Evolutionary conservation across 495 filamentous ascomycete genomes (phyloP), one percentile per base, ranked within the genome.

Genomic region (Lasiosphaeriaceae sp.): DNA sequence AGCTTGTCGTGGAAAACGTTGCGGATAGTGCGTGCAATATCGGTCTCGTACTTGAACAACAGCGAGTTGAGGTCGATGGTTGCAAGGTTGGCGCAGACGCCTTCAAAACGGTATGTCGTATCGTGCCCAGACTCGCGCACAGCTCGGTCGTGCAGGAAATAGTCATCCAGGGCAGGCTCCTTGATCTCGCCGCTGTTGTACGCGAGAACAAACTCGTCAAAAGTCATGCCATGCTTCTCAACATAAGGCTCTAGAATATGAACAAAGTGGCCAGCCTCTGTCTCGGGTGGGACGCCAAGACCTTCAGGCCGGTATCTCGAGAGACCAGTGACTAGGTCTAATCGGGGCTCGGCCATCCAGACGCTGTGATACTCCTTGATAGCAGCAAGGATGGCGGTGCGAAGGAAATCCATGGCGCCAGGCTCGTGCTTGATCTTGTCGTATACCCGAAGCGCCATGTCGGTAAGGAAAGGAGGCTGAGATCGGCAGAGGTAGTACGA

Each of bases 121-220:
- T 98, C 94, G 67, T 98, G 94, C 20, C 94, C 94, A n/a, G 92
- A 96, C 67, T 97, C 94, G 47, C 94, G 86, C 20, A 97, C 90
- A 7, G 90, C 90, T 48, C 95, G 85, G 68, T 98, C 95, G 66
- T 98, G 94, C 62, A 95, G 74, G 76, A 96, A 97, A 68, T 96
- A 98, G 23, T 90, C 84, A 66, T 98, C 94, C 11, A 98, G 79
- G 39, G 92, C 88, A 2, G 92, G 92, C 74, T 97, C 94, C 47
- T 77, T 67, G 35, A 98, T 82, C n/a, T 76, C 62, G 7, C 86
- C 81, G 56, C 83, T 58, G 63, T 97, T 97, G 72, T 98, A 98
- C 3, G 88, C 91, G 31, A 79, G 59, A 17, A 96, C 90, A 67
- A 98, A 94, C 52, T 94, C 83, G 4, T 86, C 66, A 60, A 97